phyloP scores from a whole-genome alignment of 225 moss, liverwort and hornwort genomes.

The Physcomitrium patens region DNA sequence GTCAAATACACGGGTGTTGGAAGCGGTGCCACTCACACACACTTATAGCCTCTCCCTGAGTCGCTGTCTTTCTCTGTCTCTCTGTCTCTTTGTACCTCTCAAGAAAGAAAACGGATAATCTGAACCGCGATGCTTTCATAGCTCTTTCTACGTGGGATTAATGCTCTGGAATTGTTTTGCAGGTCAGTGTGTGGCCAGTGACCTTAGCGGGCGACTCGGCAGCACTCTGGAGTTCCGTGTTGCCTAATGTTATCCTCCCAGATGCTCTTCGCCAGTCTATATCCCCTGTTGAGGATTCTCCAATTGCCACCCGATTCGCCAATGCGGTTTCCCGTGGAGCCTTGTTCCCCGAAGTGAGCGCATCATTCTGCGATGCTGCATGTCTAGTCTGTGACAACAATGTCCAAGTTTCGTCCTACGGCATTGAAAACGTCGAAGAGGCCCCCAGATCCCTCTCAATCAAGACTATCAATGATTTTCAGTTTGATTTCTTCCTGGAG shows the following conservation, averaged over 20 bases:
- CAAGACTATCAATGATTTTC: constrained; percentile 26
- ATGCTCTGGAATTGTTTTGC: no score
- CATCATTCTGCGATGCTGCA: constrained; percentile 9
- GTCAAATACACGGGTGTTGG: no score
- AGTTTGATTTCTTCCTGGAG: constrained; percentile 29
- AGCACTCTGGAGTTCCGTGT: constrained; percentile 8
- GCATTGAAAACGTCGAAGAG: background rate
- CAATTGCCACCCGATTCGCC: constrained; percentile 14
- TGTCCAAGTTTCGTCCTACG: constrained; percentile 10
- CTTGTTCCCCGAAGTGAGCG: constrained; percentile 14
- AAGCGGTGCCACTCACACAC: no score
- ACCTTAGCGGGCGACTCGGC: background rate
- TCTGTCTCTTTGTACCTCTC: no score
- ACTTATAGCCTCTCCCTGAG: no score
- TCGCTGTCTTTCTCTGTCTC: no score
- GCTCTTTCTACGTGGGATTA: no score
- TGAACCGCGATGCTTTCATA: no score
- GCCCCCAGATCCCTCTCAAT: background rate
- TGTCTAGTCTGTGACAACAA: constrained; percentile 17
- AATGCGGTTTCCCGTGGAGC: constrained; percentile 7
- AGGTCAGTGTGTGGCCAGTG: no score
- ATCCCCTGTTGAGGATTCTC: constrained; percentile 14
- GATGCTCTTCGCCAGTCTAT: constrained; percentile 7
- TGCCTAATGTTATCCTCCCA: constrained; percentile 10
- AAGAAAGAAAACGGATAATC: no score